A percentile compares a stretch with the other conserved stretches of the same genome.
Evolutionary conservation across 495 filamentous ascomycete genomes (phyloP).

Genomic region (Penicillium maclennaniae): DNA sequence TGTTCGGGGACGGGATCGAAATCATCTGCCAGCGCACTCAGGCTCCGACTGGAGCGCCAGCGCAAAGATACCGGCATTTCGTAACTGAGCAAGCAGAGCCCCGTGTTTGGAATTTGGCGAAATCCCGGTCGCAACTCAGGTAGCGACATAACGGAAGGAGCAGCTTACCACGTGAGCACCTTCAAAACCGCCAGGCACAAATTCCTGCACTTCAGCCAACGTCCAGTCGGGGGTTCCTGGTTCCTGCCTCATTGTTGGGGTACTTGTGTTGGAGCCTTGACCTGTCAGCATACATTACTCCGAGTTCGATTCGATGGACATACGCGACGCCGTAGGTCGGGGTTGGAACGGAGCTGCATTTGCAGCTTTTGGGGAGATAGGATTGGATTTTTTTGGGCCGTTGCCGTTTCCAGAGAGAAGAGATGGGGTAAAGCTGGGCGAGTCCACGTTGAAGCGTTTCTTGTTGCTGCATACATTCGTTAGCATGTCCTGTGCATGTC

Average conservation of each 20-base stretch:
- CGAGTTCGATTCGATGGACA: slow-evolving; percentile 7
- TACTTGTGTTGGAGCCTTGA: slow-evolving; percentile 42
- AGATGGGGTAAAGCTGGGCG: slow-evolving; percentile 87
- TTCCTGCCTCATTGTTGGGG: slow-evolving; percentile 50
- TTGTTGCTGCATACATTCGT: slow-evolving; percentile 44
- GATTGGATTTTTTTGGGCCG: slow-evolving; percentile 55
- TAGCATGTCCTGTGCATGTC: neutral
- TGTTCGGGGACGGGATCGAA: slow-evolving; percentile 5
- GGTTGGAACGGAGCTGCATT: slow-evolving; percentile 93
- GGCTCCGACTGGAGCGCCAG: slow-evolving; percentile 8
- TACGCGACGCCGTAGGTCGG: slow-evolving; percentile 44
- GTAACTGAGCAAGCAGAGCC: neutral
- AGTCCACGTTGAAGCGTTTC: slow-evolving; percentile 91
- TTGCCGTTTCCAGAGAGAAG: slow-evolving; percentile 49
- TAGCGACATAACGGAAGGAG: slow-evolving; percentile 6
- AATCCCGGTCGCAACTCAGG: neutral
- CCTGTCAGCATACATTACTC: slow-evolving; percentile 25
- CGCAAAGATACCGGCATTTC: slow-evolving; percentile 9
- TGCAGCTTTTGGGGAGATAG: slow-evolving; percentile 81
- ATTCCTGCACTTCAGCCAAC: slow-evolving; percentile 66
- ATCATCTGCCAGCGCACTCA: slow-evolving; percentile 24
- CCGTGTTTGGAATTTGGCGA: neutral
- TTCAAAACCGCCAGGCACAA: slow-evolving; percentile 75
- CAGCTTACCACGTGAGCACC: slow-evolving; percentile 56
- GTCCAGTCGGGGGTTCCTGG: slow-evolving; percentile 51